Evolutionary conservation across 306 rosid genomes (phyloP).

Genomic region (Fragaria ananassa): DNA sequence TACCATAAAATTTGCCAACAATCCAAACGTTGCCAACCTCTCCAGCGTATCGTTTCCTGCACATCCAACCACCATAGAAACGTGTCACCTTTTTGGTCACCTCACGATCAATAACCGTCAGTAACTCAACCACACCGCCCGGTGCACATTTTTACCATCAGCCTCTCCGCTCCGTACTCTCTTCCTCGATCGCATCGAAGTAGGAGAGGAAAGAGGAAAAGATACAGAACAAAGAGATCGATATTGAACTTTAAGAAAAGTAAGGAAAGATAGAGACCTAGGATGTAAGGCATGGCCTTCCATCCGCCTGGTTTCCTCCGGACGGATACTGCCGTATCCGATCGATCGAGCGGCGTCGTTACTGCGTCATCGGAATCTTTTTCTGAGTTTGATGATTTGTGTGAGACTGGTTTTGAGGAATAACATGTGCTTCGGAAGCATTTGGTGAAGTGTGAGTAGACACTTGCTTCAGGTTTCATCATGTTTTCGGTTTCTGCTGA

Average conservation of each 20-base stretch:
- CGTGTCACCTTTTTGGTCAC: not conserved
- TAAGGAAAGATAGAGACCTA: conserved; percentile 43
- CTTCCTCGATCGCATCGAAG: not conserved
- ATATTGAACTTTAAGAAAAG: not conserved
- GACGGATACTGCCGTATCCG: not conserved
- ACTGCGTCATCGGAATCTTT: not conserved
- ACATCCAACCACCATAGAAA: not conserved
- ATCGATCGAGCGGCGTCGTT: not conserved
- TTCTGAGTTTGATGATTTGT: not conserved
- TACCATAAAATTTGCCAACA: conserved; percentile 78
- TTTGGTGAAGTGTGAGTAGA: conserved; percentile 1
- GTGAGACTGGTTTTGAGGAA: not conserved
- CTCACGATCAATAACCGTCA: not conserved
- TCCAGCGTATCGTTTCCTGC: conserved; percentile 86
- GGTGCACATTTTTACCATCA: not conserved
- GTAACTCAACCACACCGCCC: not conserved
- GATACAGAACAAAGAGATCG: not conserved
- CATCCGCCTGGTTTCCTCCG: conserved; percentile 67
- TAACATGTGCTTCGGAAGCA: not conserved
- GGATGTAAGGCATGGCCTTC: conserved; percentile 78
- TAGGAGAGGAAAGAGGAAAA: not conserved
- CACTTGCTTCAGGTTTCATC: not conserved
- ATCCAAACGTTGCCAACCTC: conserved; percentile 67
- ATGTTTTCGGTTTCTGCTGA: not conserved
- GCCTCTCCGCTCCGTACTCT: not conserved